Base-by-base conservation (phyloP, 345 rosid genomes). In the Arabidopsis suecica region DNA sequence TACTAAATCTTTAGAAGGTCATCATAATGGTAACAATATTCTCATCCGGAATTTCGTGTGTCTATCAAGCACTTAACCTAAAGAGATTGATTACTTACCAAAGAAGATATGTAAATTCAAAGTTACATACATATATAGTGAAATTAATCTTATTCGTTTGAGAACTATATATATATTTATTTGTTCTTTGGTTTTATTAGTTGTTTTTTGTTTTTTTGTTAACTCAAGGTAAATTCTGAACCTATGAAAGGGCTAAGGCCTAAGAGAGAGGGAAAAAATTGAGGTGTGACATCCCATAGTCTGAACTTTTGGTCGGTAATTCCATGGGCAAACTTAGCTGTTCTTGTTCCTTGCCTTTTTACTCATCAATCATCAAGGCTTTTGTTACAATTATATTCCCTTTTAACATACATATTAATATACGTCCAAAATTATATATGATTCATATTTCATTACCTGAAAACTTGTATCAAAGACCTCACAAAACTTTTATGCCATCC, bases 301-400 rank as follows among this genome's bases (percentile, higher is more conserved):
- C 58, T 42, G 63, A 76, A 42, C 74, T 54, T 76, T 75, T 76
- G 62, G 79, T 61, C 63, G 69, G 61, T 59, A 22, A 60, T 68
- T 59, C 37, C 22, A 14, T 16, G 5, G 34, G 13, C 80, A 76
- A 44, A 45, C 70, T 10, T 77, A 55, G 80, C 75, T 77, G 71
- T 69, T 62, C 50, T 25, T 76, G 61, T 76, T 62, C 75, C 50
- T 62, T 37, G 20, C 45, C 79, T 41, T 59, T 74, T 68, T 11
- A 59, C 56, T 60, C 45, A 49, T 67, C 73, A 68, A 68, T 75
- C 79, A 75, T 67, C 72, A 56, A 58, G 10, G 44, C 53, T 55
- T 44, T 65, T 65, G 30, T 65, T 14, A 33, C 64, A 44, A 54
- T 72, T 16, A 53, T 62, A 51, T 62, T 73, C 61, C 62, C 10